Evolutionary conservation across 768 basidiomycete genomes (phyloP), one percentile per base, ranked within the genome.

Genomic region (Xerocomus potaroensis): DNA sequence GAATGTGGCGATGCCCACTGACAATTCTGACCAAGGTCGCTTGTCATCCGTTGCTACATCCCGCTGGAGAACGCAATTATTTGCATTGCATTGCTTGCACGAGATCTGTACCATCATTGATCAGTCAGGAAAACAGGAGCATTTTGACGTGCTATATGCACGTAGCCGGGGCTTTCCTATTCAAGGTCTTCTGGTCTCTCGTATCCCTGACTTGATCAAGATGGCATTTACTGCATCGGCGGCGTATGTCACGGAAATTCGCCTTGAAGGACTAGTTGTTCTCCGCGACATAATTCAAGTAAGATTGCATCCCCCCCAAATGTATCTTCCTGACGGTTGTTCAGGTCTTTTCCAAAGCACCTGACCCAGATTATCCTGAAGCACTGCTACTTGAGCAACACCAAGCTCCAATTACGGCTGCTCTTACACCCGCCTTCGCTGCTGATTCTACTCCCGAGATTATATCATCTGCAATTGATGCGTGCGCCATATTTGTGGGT

Each of bases 191-290:
- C 73, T 99, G 15, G 85, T 89, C 31, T 84, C 87, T 15, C 80
- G 93, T 16, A 82, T 98, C 8, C 83, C 87, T 6, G 96, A 99
- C 67, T 72, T 99, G 47, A 95, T 99, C 67, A 90, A 80, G 69
- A 96, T 98, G 86, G 95, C 96, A 0, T 98, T 99, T 64, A 95
- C 91, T 11, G 94, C 96, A 1, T 93, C 92, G 14, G 91, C 95
- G 0, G 93, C 96, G 4, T 90, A 96, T 62, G 93, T 97, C 26
- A 93, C 90, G 8, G 92, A 97, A 63, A 97, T 98, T 51, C 79
- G 95, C 27, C 69, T 97, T 22, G 89, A 92, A 62, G 96, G 96
- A 2, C 68, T 98, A 22, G 75, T 90, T 8, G 90, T 99, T 5
- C 70, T 99, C 22, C 77, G 83, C 24, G 94, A 97, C 64, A 90